Conservation (phyloP, 805 yeast genomes). For the Cyberlindnera maritima region DNA sequence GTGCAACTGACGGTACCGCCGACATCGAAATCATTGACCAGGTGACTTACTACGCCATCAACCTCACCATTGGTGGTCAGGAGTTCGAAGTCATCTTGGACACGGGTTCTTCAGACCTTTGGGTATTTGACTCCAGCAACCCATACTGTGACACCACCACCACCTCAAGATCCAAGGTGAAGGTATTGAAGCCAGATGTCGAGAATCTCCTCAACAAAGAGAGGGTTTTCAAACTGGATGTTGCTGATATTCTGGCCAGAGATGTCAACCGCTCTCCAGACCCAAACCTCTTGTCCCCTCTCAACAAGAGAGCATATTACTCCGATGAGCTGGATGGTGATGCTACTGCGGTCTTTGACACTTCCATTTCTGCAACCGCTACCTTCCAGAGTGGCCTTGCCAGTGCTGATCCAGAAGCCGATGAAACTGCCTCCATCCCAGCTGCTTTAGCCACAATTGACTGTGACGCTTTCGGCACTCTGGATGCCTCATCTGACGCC, state of each 20-base stretch:
- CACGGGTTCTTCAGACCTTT: constrained; percentile 33
- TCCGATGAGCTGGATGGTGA: too few relatives aligned
- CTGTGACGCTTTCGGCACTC: constrained; percentile 18
- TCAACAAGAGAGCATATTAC: constrained; percentile 1
- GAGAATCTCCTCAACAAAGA: neutral
- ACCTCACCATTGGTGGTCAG: neutral
- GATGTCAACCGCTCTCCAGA: neutral
- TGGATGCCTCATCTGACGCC: constrained; percentile 24
- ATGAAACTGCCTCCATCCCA: neutral
- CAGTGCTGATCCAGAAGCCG: neutral
- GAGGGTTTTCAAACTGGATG: neutral
- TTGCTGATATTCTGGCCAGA: neutral
- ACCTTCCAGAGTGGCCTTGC: neutral
- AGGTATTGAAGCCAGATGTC: neutral
- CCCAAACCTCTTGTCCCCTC: neutral
- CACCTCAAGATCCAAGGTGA: neutral
- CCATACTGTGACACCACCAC: constrained; percentile 25
- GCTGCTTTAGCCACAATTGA: constrained; percentile 7
- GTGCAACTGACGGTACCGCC: neutral
- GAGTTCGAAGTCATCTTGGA: neutral
- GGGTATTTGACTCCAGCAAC: constrained; percentile 30
- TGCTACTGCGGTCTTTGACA: too few relatives aligned
- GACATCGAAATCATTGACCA: neutral
- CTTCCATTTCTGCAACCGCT: neutral
- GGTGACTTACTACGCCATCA: neutral